Evolutionary conservation across 225 moss, liverwort and hornwort genomes (phyloP), one percentile per base, ranked within the genome.

Genomic region (Thuidium tamariscinum): DNA sequence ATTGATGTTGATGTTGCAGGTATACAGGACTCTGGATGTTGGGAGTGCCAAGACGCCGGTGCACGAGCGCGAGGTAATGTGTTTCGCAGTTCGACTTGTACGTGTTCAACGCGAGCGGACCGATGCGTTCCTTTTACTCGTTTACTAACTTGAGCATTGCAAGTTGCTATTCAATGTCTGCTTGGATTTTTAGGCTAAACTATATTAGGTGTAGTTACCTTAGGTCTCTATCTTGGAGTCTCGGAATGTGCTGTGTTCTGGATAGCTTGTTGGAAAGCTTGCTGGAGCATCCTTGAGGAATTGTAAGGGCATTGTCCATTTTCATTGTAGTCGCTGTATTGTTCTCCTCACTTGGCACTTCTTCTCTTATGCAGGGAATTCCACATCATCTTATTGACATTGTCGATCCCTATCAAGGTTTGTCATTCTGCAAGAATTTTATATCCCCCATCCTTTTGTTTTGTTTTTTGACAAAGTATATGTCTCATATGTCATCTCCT

Each of bases 21-120:
- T 98, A 20, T 98, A 98, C 78, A 93, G 86, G 87, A 93, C 92
- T 81, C 91, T 98, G 57, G 94, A 95, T 80, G 93, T 96, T 77
- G 96, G 98, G 60, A 98, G 96, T 89, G 98, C 98, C 39, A 98
- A 98, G 92, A 98, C 98, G 46, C 95, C 96, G 57, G 70, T 91
- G 59, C 82, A 89, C 34, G 95, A 98, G 78, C 95, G 98, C 32
- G 92, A 95, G 95, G 95, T 96, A 68, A 82, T 39, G 32, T 37
- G 60, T 66, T 86, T 81, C 23, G 32, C 61, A 64, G 55, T 84
- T 84, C 79, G 42, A 82, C 62, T 73, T 36, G 66, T 37, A 59
- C 36, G 29, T 86, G 71, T 73, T 52, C n/a, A 36, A 52, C 74
- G 68, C 68, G 41, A 79, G 62, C n/a, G 62, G 62, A 44, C 17